These are phyloP conservation scores for Acacia confusa DNA, from an alignment of 306 rosid species.

Conservation along the genomic window DNA sequence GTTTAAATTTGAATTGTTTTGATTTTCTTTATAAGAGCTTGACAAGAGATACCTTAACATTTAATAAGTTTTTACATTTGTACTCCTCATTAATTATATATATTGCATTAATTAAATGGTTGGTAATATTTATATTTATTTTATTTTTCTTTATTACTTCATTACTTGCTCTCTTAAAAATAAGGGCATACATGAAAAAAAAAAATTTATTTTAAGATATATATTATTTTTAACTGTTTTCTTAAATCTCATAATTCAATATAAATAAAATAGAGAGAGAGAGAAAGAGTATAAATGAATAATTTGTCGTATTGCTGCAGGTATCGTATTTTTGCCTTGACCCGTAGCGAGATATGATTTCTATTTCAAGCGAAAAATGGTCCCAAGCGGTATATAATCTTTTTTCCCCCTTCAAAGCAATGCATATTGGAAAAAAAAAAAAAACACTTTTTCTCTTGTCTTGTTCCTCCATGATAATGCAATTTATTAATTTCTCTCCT, in stretches of 20 bases:
- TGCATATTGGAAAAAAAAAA: background rate
- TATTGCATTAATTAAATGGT: too few species aligned
- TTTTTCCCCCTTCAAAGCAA: background rate
- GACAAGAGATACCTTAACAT: too few species aligned
- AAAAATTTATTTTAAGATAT: too few species aligned
- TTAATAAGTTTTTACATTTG: too few species aligned
- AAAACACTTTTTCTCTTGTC: background rate
- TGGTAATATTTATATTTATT: too few species aligned
- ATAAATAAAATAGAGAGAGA: too few species aligned
- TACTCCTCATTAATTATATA: too few species aligned
- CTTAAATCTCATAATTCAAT: accelerated
- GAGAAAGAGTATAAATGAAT: background rate
- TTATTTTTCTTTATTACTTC: accelerated
- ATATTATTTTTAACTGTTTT: too few species aligned
- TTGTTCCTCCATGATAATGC: background rate
- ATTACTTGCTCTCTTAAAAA: too few species aligned
- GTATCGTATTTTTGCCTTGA: background rate
- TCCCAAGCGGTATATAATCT: background rate
- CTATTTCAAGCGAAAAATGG: slow-evolving; percentile 1
- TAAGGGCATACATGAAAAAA: too few species aligned
- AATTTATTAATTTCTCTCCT: background rate
- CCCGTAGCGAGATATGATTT: background rate
- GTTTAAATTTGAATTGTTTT: too few species aligned
- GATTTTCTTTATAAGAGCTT: accelerated
- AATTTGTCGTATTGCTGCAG: slow-evolving; percentile 5